A percentile compares a stretch with the other conserved stretches of the same genome.
Evolutionary conservation across 2,329 filamentous ascomycete genomes (phyloP).

Genomic region (Fusarium penzigii): DNA sequence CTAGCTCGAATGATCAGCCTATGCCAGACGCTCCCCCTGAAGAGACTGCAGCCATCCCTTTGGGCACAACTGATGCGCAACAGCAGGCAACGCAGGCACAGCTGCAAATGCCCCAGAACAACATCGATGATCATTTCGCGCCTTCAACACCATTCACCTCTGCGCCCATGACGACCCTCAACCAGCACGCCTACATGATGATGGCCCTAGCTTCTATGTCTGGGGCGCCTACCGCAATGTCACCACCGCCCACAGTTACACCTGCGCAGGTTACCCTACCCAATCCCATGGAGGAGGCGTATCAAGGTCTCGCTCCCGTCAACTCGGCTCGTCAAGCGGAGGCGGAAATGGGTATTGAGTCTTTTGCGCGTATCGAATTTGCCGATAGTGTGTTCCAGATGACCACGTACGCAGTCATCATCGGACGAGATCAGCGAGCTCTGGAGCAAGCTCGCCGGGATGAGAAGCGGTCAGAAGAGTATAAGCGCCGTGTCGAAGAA

Average conservation of each 20-base stretch:
- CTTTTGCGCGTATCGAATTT: conserved; percentile 66
- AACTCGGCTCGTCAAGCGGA: conserved; percentile 37
- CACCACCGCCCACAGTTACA: conserved; percentile 46
- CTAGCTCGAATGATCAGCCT: conserved; percentile 18
- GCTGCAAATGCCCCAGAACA: conserved; percentile 15
- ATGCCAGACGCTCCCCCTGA: conserved; percentile 26
- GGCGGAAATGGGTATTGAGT: conserved; percentile 50
- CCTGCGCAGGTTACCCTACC: conserved; percentile 49
- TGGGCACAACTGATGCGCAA: conserved; percentile 11
- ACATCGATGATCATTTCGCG: conserved; percentile 28
- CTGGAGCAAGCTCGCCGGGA: conserved; percentile 55
- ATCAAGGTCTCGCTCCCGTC: conserved; percentile 30
- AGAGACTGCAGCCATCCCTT: conserved; percentile 9
- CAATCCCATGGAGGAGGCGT: conserved; percentile 34
- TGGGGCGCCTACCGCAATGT: conserved; percentile 37
- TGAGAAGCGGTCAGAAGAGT: conserved; percentile 48
- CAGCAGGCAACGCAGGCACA: conserved; percentile 24
- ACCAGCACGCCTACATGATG: conserved; percentile 46
- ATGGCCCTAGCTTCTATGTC: conserved; percentile 46
- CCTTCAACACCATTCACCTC: conserved; percentile 38
- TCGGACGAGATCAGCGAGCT: conserved; percentile 69
- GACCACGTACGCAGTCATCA: conserved; percentile 71
- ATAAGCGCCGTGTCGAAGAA: conserved; percentile 47
- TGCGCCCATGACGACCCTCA: conserved; percentile 33
- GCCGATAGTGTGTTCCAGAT: conserved; percentile 77